Percentiles rank a stretch among this genome's conserved stretches.
Conservation (phyloP, 1,284 basidiomycete genomes). For the Sporisorium scitamineum region DNA sequence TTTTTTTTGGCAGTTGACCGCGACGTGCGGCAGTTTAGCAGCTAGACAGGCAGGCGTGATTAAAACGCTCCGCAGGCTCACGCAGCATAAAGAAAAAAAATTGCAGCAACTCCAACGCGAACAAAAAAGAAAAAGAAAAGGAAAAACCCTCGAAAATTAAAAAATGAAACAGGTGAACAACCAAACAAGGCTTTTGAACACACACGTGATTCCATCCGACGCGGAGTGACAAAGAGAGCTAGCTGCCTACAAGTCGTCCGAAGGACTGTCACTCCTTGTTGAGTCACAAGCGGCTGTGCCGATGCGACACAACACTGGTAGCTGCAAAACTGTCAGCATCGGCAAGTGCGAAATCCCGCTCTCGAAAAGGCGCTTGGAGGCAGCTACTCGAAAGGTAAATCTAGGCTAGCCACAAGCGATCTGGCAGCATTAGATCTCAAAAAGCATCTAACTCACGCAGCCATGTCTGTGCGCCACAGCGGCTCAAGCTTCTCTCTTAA, state of each 20-base stretch:
- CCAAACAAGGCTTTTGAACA: conserved; percentile 1
- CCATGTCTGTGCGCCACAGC: conserved; percentile 5
- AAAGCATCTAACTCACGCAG: neutral
- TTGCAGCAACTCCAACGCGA: neutral
- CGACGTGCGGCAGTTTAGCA: neutral
- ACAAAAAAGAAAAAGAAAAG: neutral
- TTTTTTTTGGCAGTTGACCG: neutral
- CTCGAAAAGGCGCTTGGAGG: neutral
- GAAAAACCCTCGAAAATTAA: neutral
- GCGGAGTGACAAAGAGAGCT: neutral
- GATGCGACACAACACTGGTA: neutral
- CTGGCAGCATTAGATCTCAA: neutral
- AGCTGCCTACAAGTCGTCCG: neutral
- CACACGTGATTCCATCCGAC: neutral
- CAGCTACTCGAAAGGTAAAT: neutral
- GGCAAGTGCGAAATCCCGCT: neutral
- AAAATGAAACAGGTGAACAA: too few species aligned
- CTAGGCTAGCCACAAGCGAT: too few species aligned
- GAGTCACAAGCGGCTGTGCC: neutral
- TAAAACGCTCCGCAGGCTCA: conserved; percentile 2
- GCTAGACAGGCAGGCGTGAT: neutral
- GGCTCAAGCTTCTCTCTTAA: neutral
- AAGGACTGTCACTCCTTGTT: neutral
- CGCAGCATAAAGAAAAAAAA: neutral
- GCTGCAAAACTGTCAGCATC: neutral